A percentile compares a stretch with the other conserved stretches of the same genome.
phyloP scores from a whole-genome alignment of 192 early-diverging fungal genomes.

The Umbelopsis sp. region DNA sequence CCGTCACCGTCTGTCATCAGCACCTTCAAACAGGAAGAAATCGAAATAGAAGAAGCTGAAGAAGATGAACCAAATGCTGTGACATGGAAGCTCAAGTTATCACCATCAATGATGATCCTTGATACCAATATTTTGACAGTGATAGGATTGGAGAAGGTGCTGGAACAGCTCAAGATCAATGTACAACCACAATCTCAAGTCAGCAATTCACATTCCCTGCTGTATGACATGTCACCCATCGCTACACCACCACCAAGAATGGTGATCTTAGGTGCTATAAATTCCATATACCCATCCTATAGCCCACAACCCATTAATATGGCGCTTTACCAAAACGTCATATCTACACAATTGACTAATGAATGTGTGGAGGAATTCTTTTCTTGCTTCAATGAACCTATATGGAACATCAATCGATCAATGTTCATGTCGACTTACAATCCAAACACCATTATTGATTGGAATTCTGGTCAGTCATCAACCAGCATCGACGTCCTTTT shows the following conservation, averaged over 20 bases:
- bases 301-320: background rate
- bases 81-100: slow-evolving; percentile 40
- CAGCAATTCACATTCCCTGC: background rate
- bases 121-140: slow-evolving; percentile 38
- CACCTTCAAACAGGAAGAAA: background rate
- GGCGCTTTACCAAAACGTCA: slow-evolving; percentile 17
- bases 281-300: background rate
- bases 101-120: slow-evolving; percentile 34
- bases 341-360: slow-evolving; percentile 26
- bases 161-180: slow-evolving; percentile 35
- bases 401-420: background rate
- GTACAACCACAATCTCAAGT: slow-evolving; percentile 18
- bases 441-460: slow-evolving; percentile 14
- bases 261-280: slow-evolving; percentile 1
- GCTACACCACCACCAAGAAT: background rate
- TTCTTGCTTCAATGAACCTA: slow-evolving; percentile 19
- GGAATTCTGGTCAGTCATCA: slow-evolving; percentile 3
- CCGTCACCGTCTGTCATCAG: background rate
- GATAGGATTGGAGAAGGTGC: slow-evolving; percentile 34
- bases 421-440: slow-evolving; percentile 17
- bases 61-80: slow-evolving; percentile 20
- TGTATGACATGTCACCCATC: background rate
- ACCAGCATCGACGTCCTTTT: slow-evolving; percentile 18
- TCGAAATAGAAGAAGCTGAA: slow-evolving; percentile 10
- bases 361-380: slow-evolving; percentile 33